Conservation (phyloP, 2,329 filamentous ascomycete genomes). For the Cadophora gregata region DNA sequence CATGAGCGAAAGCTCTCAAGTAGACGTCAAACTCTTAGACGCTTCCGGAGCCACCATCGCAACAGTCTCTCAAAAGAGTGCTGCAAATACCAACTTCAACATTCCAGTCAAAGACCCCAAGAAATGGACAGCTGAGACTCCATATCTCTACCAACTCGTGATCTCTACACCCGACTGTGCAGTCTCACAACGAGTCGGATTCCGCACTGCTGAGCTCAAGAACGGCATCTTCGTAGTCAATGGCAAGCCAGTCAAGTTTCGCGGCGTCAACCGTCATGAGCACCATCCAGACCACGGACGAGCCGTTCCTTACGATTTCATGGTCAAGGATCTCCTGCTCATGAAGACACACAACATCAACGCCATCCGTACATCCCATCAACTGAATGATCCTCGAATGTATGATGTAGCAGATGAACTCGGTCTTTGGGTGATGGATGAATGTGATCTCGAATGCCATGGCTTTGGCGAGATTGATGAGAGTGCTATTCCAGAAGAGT, state of each 20-base stretch:
- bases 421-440: constrained; percentile 67
- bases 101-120: constrained; percentile 54
- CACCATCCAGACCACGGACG: constrained; percentile 66
- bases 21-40: constrained; percentile 52
- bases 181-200: constrained; percentile 55
- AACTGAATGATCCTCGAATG: constrained; percentile 64
- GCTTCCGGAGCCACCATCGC: constrained; percentile 49
- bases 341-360: constrained; percentile 71
- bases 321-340: constrained; percentile 56
- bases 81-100: constrained; percentile 29
- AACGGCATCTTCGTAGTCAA: constrained; percentile 59
- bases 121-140: constrained; percentile 75
- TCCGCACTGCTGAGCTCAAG: constrained; percentile 58
- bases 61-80: constrained; percentile 31
- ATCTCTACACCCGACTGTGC: constrained; percentile 45
- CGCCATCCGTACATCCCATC: constrained; percentile 70
- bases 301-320: constrained; percentile 57
- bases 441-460: constrained; percentile 61
- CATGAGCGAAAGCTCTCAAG: constrained; percentile 45
- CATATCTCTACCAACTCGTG: constrained; percentile 61
- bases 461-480: constrained; percentile 52
- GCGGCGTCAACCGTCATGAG: constrained; percentile 67
- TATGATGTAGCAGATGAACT: constrained; percentile 68
- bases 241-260: constrained; percentile 57
- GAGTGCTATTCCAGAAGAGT: constrained; percentile 27